Base-by-base conservation (phyloP, 805 yeast species). In the Kodamaea jinghongensis region DNA sequence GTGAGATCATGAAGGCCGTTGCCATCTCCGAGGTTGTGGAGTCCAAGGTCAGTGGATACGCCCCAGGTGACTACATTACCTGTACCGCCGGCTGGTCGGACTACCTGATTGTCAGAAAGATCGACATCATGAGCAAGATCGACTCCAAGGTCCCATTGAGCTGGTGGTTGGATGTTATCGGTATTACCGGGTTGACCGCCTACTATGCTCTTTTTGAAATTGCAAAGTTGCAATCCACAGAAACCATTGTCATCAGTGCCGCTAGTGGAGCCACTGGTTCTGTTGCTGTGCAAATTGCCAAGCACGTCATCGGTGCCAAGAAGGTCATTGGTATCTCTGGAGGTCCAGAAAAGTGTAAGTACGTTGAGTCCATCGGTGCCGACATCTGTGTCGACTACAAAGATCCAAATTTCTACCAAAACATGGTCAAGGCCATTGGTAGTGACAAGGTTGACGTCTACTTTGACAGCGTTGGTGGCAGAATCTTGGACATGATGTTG, bases 181-280 rank as follows among this genome's bases (percentile, higher is more conserved):
- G 86, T 27, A 46, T 74, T 44, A 79, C 85, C 8, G 75, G 82
- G 0, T 48, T 79, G 44, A 81, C 87, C 20, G 84, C 86, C 1
- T 80, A 77, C 61, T 63, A 73, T 46, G 80, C 80, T 9, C 66
- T 79, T 41, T 60, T 55, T 43, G 69, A 70, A 28, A 68, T 77
- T 40, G 80, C 79, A n/a, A 59, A 68, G 32, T 56, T 78, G 41
- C 49, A 57, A 45, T 44, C 46, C 28, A 68, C 67, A 16, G 78
- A 79, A 50, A 63, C 70, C 6, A 65, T 76, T 47, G 59, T 79
- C 32, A 63, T 81, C 32, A 74, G 81, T 13, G 86, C 85, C 42
- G 87, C 87, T 10, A 73, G 82, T 6, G 88, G 88, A 44, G 85
- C 86, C n/a, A 81, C 82, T n/a, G 87, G 87, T 10, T 70, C 78